Base-by-base conservation (phyloP, 495 filamentous ascomycete species). In the Penicillium daleae region DNA sequence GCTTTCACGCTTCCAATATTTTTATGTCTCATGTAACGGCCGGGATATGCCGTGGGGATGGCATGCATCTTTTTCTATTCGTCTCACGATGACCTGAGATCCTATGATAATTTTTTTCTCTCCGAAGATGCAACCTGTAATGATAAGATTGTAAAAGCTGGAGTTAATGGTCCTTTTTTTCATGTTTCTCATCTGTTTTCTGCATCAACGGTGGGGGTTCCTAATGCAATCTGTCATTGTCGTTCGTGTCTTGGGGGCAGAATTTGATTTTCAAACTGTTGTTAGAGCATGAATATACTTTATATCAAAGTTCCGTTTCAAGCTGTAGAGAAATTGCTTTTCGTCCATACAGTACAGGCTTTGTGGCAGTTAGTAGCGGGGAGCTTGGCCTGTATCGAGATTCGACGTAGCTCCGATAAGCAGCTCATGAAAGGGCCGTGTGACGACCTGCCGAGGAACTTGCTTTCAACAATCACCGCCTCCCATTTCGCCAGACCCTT, bases 131-230 rank as follows among this genome's bases (percentile, higher is more conserved):
- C 63, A 62, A 68, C 60, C 62, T 76, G 74, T 76, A 75, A 76
- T 72, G 72, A 75, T 75, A 74, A 73, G 69, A 74, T 66, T 67
- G 72, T 76, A 76, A 75, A 75, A 75, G 70, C 68, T 70, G 64
- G 70, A 71, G 71, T 74, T 70, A 57, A 69, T 50, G 64, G 64
- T 56, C 6, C 26, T 32, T 29, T 15, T 32, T 52, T 52, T 9
- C 35, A 17, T 24, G 19, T 37, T 54, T 54, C 24, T 29, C 51
- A 33, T 54, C 21, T 32, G 24, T 54, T 54, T 53, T 68, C 44
- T 68, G 65, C 67, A 70, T 68, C 60, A 44, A 61, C 57, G 65
- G 65, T 62, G 62, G 51, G 57, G 57, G 58, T 69, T 63, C 56
- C 54, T 64, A 64, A 64, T 68, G 50, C 42, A 67, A 68, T 60